Percentiles rank a stretch among this genome's conserved stretches.
Evolutionary conservation across 2,329 filamentous ascomycete species (phyloP).

Genomic region (Scedosporium boydii): DNA sequence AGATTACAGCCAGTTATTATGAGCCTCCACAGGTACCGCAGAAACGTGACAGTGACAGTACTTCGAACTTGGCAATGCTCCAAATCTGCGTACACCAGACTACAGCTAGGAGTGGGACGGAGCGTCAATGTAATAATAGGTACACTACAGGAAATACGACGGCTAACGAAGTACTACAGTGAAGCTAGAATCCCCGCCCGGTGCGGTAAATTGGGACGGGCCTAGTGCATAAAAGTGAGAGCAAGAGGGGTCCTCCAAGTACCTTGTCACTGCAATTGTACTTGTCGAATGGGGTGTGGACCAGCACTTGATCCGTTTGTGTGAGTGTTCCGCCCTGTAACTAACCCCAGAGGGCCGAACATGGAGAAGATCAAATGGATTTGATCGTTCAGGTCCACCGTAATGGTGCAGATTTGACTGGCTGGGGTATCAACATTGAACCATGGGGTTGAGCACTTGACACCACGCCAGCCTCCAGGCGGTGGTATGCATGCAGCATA

Average conservation of each 20-base stretch:
- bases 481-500: no score
- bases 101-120: no score
- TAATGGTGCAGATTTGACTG: background rate
- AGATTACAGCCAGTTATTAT: no score
- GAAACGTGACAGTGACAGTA: no score
- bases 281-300: background rate
- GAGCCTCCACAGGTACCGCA: no score
- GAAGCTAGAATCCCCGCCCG: conserved; percentile 14
- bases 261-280: conserved; percentile 9
- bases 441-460: background rate
- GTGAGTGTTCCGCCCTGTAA: background rate
- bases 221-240: conserved; percentile 10
- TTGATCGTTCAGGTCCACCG: conserved; percentile 1
- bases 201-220: conserved; percentile 24
- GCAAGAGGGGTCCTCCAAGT: conserved; percentile 3
- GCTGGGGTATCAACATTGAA: background rate
- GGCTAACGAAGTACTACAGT: no score
- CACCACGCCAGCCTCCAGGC: no score
- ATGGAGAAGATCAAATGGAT: background rate
- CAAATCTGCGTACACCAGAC: no score
- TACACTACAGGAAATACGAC: no score
- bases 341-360: background rate
- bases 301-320: background rate
- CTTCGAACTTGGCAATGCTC: no score
- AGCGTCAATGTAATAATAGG: no score